Evolutionary conservation across 2,329 filamentous ascomycete species (phyloP).

Genomic region (Fusarium compactum): DNA sequence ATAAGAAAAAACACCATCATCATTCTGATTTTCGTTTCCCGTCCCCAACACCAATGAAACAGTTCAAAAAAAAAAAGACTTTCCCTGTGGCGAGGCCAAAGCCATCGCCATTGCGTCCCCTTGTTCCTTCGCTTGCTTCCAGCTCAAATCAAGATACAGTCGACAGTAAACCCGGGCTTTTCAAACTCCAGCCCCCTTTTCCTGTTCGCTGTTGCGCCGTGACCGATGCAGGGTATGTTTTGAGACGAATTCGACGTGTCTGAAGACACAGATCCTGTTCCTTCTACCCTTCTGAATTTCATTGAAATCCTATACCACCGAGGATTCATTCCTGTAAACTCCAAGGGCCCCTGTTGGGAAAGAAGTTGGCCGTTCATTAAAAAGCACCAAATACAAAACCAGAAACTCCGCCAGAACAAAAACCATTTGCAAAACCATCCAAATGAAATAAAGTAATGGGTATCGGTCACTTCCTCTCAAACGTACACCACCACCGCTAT

Average conservation of each 20-base stretch:
- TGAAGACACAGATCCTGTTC: constrained; percentile 36
- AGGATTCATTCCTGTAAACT: constrained; percentile 33
- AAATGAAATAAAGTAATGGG: constrained; percentile 28
- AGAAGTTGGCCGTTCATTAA: constrained; percentile 25
- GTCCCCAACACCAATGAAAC: constrained; percentile 13
- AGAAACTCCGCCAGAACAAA: constrained; percentile 26
- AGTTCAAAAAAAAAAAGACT: constrained; percentile 1
- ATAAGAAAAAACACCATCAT: constrained; percentile 31
- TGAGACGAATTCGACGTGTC: constrained; percentile 36
- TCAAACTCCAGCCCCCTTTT: constrained; percentile 38
- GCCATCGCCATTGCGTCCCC: neutral
- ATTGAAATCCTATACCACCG: constrained; percentile 21
- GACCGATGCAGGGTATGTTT: constrained; percentile 50
- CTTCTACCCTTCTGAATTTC: constrained; percentile 27
- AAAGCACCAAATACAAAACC: constrained; percentile 12
- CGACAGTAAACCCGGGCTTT: constrained; percentile 28
- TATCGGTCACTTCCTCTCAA: constrained; percentile 36
- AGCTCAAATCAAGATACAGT: constrained; percentile 17
- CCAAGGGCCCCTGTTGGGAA: constrained; percentile 27
- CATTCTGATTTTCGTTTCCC: constrained; percentile 41
- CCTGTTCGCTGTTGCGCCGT: constrained; percentile 41
- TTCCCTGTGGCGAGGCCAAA: neutral
- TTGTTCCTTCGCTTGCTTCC: constrained; percentile 5
- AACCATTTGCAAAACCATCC: constrained; percentile 28
- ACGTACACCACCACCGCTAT: constrained; percentile 13